phyloP scores from a whole-genome alignment of 495 filamentous ascomycete genomes.

The Poronia punctata region DNA sequence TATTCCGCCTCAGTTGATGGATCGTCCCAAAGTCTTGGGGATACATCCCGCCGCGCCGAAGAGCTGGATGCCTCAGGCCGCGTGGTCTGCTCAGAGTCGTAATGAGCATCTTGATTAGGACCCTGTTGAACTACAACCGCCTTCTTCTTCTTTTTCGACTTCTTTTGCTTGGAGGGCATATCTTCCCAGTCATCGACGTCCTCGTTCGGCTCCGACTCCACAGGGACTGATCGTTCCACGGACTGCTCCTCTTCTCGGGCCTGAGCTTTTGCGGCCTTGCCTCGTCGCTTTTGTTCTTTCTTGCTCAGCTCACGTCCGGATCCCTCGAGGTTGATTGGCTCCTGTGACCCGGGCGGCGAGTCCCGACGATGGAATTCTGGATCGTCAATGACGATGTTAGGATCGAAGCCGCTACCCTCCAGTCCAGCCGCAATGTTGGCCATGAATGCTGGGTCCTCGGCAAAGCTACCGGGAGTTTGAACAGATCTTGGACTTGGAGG shows the following conservation, averaged over 20 bases:
- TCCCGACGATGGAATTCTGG: conserved; percentile 54
- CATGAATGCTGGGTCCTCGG: conserved; percentile 59
- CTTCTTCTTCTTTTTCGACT: conserved; percentile 25
- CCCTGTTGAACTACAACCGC: conserved; percentile 19
- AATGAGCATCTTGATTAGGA: conserved; percentile 7
- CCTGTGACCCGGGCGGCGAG: conserved; percentile 56
- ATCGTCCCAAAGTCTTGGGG: conserved; percentile 16
- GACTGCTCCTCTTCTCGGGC: conserved; percentile 12
- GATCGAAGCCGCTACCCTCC: conserved; percentile 61
- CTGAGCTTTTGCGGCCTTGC: conserved; percentile 24
- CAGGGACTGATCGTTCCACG: conserved; percentile 9
- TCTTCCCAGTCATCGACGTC: conserved; percentile 13
- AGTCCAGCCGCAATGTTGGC: conserved; percentile 65
- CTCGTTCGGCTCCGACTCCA: not conserved
- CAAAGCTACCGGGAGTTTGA: conserved; percentile 46
- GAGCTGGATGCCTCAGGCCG: conserved; percentile 11
- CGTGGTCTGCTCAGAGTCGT: conserved; percentile 13
- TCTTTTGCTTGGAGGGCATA: conserved; percentile 16
- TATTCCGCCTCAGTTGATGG: conserved; percentile 5
- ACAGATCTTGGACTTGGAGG: conserved; percentile 24
- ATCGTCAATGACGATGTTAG: conserved; percentile 62
- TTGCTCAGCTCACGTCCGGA: conserved; percentile 24
- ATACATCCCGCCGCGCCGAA: conserved; percentile 24
- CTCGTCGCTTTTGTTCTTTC: conserved; percentile 32
- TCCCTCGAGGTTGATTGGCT: conserved; percentile 26